These are phyloP conservation scores for Alternaria viburni DNA, from an alignment of 2,329 filamentous ascomycete genomes.

Conservation along the genomic window DNA sequence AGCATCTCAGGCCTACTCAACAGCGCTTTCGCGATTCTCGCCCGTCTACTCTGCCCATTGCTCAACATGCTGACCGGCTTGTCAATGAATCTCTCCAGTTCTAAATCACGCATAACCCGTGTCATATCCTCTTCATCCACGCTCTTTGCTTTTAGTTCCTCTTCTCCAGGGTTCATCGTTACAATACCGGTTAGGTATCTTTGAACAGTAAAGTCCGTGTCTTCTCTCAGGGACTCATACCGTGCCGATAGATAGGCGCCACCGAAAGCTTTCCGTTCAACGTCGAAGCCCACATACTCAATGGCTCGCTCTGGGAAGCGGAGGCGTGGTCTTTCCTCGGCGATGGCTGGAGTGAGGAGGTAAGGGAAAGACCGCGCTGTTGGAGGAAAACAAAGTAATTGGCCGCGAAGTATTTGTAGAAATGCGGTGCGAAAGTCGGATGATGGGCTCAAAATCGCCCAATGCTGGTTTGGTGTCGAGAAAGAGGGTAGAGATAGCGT, in stretches of 20 bases:
- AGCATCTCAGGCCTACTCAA: conserved; percentile 80
- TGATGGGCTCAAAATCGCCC: conserved; percentile 84
- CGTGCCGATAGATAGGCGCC: conserved; percentile 83
- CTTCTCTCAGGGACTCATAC: conserved; percentile 87
- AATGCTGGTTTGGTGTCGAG: conserved; percentile 64
- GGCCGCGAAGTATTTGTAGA: conserved; percentile 77
- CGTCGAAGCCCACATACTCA: conserved; percentile 89
- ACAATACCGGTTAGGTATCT: conserved; percentile 85
- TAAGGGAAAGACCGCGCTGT: conserved; percentile 79
- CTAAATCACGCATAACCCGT: conserved; percentile 72
- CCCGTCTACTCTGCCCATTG: conserved; percentile 88
- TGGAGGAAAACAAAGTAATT: conserved; percentile 77
- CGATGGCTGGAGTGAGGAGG: conserved; percentile 68
- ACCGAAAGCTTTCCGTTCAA: conserved; percentile 66
- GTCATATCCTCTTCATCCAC: conserved; percentile 59
- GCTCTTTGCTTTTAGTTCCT: conserved; percentile 51
- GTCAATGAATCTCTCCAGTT: conserved; percentile 70
- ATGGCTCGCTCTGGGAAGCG: conserved; percentile 72
- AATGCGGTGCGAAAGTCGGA: conserved; percentile 82
- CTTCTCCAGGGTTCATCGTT: conserved; percentile 75
- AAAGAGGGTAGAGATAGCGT: conserved; percentile 72
- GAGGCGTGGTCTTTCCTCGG: conserved; percentile 58
- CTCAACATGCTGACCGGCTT: conserved; percentile 90
- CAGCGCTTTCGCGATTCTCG: conserved; percentile 86
- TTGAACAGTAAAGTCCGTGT: conserved; percentile 82